Conservation (phyloP, 2,329 filamentous ascomycete genomes). For the Aspergillus jensenii region DNA sequence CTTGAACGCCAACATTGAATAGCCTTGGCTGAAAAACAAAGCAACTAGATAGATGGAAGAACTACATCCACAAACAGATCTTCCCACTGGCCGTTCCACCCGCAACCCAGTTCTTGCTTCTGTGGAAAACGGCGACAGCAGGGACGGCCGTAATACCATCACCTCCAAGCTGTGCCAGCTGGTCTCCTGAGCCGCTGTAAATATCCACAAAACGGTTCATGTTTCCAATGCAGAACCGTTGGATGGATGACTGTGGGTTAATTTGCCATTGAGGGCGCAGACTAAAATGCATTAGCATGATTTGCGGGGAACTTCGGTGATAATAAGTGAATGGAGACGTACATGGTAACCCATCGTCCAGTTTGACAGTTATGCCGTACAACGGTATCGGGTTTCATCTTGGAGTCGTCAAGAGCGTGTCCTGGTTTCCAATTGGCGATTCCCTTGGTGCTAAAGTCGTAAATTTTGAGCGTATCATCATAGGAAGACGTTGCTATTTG, state of each 20-base stretch:
- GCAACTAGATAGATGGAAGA: conserved; percentile 15
- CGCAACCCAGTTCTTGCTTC: conserved; percentile 84
- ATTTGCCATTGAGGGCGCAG: conserved; percentile 88
- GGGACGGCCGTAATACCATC: conserved; percentile 94
- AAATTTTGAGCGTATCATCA: conserved; percentile 92
- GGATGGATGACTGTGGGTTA: conserved; percentile 71
- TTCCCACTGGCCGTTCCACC: conserved; percentile 92
- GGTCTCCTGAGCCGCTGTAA: conserved; percentile 76
- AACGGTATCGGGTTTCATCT: conserved; percentile 67
- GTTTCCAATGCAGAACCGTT: conserved; percentile 90
- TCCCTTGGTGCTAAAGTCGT: conserved; percentile 66
- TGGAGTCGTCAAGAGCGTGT: conserved; percentile 56
- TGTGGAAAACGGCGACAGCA: conserved; percentile 87
- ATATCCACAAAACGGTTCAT: conserved; percentile 98
- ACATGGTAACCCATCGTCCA: conserved; percentile 87
- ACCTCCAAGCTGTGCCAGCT: conserved; percentile 83
- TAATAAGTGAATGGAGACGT: conserved; percentile 26
- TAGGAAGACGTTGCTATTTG: conserved; percentile 91
- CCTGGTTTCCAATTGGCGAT: conserved; percentile 60
- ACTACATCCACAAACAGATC: conserved; percentile 81
- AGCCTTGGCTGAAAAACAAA: neutral
- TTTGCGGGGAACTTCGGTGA: neutral
- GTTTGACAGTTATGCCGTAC: conserved; percentile 94
- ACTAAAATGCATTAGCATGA: conserved; percentile 36
- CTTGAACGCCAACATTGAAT: neutral